Conservation (phyloP, 345 rosid species). For the Durio zibethinus region DNA sequence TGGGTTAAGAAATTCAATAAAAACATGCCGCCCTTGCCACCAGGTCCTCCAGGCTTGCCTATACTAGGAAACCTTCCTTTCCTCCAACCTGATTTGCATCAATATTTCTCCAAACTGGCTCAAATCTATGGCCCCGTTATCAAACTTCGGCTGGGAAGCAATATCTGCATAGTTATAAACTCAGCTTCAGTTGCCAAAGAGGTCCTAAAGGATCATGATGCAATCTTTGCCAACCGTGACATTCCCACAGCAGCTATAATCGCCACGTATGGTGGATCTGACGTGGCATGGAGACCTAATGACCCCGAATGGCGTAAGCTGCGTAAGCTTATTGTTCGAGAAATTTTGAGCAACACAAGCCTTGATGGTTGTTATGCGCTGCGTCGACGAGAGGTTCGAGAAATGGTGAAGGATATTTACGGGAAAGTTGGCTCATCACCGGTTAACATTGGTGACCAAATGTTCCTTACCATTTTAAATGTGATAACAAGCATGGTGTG, state of each 20-base stretch:
- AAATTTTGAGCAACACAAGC: conserved; percentile 31
- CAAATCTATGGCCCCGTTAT: conserved; percentile 32
- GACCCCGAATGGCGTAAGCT: conserved; percentile 32
- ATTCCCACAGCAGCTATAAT: conserved; percentile 19
- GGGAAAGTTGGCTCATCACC: conserved; percentile 29
- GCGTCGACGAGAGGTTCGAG: conserved; percentile 30
- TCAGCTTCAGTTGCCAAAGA: conserved; percentile 32
- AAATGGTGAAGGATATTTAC: conserved; percentile 16
- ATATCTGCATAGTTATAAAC: conserved; percentile 25
- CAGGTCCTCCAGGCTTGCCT: conserved; percentile 38
- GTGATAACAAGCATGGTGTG: conserved; percentile 41
- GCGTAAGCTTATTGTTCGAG: conserved; percentile 29
- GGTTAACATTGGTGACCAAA: conserved; percentile 32
- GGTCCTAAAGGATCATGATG: conserved; percentile 33
- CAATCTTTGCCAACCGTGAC: conserved; percentile 35
- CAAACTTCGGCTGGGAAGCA: conserved; percentile 35
- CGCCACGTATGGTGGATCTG: conserved; percentile 27
- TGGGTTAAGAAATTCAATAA: conserved; percentile 4
- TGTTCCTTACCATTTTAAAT: conserved; percentile 35
- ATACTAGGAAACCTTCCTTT: conserved; percentile 38
- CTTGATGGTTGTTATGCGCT: conserved; percentile 33
- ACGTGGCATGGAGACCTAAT: conserved; percentile 31
- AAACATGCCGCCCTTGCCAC: background rate
- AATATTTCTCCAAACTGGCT: conserved; percentile 25
- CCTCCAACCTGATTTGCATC: conserved; percentile 26